Conservation (phyloP, 352 stramenopile genomes). For the Globisporangium irregulare region DNA sequence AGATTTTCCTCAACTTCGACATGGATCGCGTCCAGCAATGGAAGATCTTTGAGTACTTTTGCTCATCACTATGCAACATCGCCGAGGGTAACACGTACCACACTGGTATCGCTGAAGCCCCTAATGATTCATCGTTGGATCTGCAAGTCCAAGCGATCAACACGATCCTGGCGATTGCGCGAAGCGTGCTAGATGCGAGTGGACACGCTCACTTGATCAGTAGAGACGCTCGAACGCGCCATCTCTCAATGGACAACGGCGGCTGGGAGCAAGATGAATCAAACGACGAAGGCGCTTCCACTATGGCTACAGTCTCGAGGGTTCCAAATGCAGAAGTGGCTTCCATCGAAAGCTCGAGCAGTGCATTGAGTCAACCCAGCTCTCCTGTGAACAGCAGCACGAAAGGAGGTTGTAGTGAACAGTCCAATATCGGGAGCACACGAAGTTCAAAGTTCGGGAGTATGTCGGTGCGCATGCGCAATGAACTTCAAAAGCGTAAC, state of each 20-base stretch:
- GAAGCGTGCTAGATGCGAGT: conserved; percentile 87
- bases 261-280: conserved; percentile 83
- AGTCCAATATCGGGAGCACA: not conserved
- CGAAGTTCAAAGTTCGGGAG: conserved; percentile 36
- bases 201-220: conserved; percentile 85
- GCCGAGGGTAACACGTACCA: conserved; percentile 45
- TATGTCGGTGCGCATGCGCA: conserved; percentile 74
- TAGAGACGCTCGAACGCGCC: conserved; percentile 64
- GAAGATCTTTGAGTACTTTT: conserved; percentile 88
- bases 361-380: conserved; percentile 1
- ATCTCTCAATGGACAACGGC: conserved; percentile 81
- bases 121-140: conserved; percentile 36
- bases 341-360: not conserved
- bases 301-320: not conserved
- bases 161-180: conserved; percentile 69
- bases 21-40: conserved; percentile 84
- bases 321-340: not conserved
- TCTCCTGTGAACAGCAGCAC: conserved; percentile 1
- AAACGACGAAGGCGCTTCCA: conserved; percentile 11
- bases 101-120: conserved; percentile 29
- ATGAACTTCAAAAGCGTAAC: conserved; percentile 81
- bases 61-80: conserved; percentile 66
- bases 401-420: not conserved
- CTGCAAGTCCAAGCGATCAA: conserved; percentile 68
- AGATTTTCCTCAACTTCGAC: conserved; percentile 89